These are phyloP conservation scores for Erigeron canadensis DNA, from an alignment of 129 eudicot species.

Conservation along the genomic window DNA sequence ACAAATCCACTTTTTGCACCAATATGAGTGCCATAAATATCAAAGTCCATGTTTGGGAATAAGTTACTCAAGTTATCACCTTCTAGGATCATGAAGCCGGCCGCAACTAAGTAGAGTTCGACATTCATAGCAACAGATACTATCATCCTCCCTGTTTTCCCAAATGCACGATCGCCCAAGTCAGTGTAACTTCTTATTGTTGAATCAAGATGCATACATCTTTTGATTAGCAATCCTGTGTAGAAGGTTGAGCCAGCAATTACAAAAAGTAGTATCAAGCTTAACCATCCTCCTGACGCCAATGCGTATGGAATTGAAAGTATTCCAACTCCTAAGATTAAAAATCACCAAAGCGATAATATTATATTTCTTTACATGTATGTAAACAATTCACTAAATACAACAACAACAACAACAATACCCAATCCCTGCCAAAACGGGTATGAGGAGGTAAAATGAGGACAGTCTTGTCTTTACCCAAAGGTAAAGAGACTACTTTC, in stretches of 20 bases:
- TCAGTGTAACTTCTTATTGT: constrained; percentile 41
- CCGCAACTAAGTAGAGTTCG: constrained; percentile 46
- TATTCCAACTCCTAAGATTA: constrained; percentile 47
- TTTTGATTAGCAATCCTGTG: constrained; percentile 41
- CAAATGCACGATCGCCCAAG: constrained; percentile 43
- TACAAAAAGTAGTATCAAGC: constrained; percentile 53
- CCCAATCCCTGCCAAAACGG: too few species aligned
- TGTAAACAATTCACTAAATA: not conserved
- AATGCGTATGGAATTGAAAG: constrained; percentile 72
- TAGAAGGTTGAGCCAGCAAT: constrained; percentile 53
- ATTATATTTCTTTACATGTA: not conserved
- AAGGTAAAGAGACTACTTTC: too few species aligned
- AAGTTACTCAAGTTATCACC: constrained; percentile 37
- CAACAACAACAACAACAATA: too few species aligned
- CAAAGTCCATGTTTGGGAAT: constrained; percentile 28
- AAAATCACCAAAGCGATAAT: not conserved
- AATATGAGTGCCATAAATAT: constrained; percentile 20
- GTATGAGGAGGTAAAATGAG: too few species aligned
- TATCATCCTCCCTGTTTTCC: constrained; percentile 29
- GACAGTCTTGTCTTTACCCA: too few species aligned
- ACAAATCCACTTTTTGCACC: constrained; percentile 33
- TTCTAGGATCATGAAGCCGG: constrained; percentile 41
- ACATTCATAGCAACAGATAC: constrained; percentile 35
- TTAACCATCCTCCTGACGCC: constrained; percentile 79
- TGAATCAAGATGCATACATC: constrained; percentile 46